Evolutionary conservation across 108 stramenopile species (phyloP).

Genomic region (Nitzschia palea): DNA sequence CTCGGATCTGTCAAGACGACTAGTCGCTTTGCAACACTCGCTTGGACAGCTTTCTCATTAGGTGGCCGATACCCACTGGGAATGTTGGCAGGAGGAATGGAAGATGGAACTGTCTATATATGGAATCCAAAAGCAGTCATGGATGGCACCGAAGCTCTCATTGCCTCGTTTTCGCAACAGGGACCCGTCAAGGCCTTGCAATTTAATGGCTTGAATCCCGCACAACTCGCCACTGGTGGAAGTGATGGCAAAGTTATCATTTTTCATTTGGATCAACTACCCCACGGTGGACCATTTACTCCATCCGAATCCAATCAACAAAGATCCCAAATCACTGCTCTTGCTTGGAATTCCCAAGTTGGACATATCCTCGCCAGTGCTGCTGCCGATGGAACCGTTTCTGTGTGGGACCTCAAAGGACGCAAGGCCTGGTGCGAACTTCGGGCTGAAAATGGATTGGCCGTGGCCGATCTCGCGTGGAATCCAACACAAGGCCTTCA

Average conservation of each 20-base stretch:
- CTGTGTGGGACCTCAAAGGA: conserved; percentile 93
- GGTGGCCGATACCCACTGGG: conserved; percentile 55
- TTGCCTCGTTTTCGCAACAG: conserved; percentile 53
- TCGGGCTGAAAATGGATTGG: conserved; percentile 51
- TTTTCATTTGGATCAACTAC: conserved; percentile 46
- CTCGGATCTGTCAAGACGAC: conserved; percentile 81
- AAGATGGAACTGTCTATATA: conserved; percentile 89
- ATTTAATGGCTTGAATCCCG: conserved; percentile 83
- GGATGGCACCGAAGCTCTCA: conserved; percentile 21
- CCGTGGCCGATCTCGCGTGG: conserved; percentile 90
- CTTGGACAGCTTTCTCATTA: conserved; percentile 46
- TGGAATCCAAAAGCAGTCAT: conserved; percentile 85
- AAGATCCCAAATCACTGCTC: conserved; percentile 78
- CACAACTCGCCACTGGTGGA: conserved; percentile 83
- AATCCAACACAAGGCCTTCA: conserved; percentile 95
- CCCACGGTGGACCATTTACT: conserved; percentile 30
- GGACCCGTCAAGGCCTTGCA: conserved; percentile 80
- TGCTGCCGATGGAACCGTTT: conserved; percentile 78
- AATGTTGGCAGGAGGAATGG: conserved; percentile 94
- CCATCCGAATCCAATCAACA: conserved; percentile 48
- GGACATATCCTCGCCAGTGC: conserved; percentile 93
- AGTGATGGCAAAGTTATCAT: conserved; percentile 80
- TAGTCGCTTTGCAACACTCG: conserved; percentile 60
- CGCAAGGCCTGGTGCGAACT: conserved; percentile 97
- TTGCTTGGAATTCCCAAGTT: conserved; percentile 96